Evolutionary conservation across 495 filamentous ascomycete genomes (phyloP).

Genomic region (Corynascus novoguineensis): DNA sequence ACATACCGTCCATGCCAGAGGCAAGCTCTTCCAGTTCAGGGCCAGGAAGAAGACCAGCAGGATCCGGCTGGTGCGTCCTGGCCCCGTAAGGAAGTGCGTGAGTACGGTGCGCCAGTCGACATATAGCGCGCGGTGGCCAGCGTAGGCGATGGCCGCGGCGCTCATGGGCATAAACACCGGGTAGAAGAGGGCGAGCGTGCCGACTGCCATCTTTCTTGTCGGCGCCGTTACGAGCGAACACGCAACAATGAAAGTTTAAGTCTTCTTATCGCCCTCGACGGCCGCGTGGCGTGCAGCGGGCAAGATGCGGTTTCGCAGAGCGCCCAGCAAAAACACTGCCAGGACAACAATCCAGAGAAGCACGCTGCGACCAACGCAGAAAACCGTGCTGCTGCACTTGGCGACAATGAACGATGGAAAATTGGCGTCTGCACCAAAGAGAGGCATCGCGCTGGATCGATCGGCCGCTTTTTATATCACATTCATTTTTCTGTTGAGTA

Average conservation of each 20-base stretch:
- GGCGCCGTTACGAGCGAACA: not conserved
- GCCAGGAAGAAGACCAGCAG: constrained; percentile 49
- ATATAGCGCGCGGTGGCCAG: constrained; percentile 34
- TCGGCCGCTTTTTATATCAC: not conserved
- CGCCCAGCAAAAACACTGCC: constrained; percentile 27
- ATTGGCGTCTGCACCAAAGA: constrained; percentile 4
- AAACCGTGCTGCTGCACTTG: constrained; percentile 35
- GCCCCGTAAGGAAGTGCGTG: constrained; percentile 44
- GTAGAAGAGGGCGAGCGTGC: constrained; percentile 31
- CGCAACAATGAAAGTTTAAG: not conserved
- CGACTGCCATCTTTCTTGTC: constrained; percentile 37
- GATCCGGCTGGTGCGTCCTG: constrained; percentile 44
- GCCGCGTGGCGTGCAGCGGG: not conserved
- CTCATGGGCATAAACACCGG: constrained; percentile 35
- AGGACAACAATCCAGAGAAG: constrained; percentile 41
- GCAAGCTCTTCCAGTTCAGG: constrained; percentile 66
- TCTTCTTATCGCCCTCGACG: not conserved
- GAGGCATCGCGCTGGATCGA: constrained; percentile 15
- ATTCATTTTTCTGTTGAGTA: constrained; percentile 11
- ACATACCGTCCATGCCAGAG: constrained; percentile 69
- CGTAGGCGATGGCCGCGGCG: constrained; percentile 35
- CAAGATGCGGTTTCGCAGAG: constrained; percentile 22
- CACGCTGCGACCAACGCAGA: constrained; percentile 35
- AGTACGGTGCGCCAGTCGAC: constrained; percentile 33
- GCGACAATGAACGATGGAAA: constrained; percentile 19